These are phyloP conservation scores for Podospora conica DNA, from an alignment of 495 filamentous ascomycete species.

Conservation along the genomic window DNA sequence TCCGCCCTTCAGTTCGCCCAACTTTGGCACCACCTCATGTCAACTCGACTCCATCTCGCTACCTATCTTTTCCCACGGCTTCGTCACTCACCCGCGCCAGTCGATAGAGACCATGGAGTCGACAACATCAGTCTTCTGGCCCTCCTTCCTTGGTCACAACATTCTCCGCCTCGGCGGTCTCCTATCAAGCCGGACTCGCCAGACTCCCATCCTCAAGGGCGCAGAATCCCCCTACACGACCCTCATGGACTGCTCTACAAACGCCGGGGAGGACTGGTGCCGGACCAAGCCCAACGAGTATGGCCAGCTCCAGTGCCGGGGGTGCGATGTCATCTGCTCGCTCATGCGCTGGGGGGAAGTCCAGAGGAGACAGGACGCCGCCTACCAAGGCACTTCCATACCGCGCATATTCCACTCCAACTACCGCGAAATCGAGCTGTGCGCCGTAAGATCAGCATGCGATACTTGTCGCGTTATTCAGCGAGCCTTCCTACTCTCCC, in stretches of 20 bases:
- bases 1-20: background rate
- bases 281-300: constrained; percentile 18
- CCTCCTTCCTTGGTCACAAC: background rate
- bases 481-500: constrained; percentile 25
- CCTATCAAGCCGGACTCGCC: background rate
- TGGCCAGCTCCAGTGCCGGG: constrained; percentile 22
- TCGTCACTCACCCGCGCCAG: background rate
- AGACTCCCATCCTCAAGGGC: background rate
- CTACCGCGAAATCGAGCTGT: constrained; percentile 26
- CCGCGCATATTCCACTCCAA: constrained; percentile 21
- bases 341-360: constrained; percentile 28
- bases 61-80: background rate
- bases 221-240: background rate
- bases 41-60: no score
- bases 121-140: background rate
- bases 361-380: constrained; percentile 16
- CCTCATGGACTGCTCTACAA: background rate
- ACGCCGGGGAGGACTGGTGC: constrained; percentile 3
- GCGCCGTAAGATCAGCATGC: constrained; percentile 18
- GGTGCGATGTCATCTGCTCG: constrained; percentile 21
- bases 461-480: constrained; percentile 24
- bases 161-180: background rate
- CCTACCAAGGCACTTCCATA: constrained; percentile 17
- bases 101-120: background rate
- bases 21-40: background rate